These are phyloP conservation scores for Septoria petroselini DNA, from an alignment of 2,329 filamentous ascomycete species.

Conservation along the genomic window DNA sequence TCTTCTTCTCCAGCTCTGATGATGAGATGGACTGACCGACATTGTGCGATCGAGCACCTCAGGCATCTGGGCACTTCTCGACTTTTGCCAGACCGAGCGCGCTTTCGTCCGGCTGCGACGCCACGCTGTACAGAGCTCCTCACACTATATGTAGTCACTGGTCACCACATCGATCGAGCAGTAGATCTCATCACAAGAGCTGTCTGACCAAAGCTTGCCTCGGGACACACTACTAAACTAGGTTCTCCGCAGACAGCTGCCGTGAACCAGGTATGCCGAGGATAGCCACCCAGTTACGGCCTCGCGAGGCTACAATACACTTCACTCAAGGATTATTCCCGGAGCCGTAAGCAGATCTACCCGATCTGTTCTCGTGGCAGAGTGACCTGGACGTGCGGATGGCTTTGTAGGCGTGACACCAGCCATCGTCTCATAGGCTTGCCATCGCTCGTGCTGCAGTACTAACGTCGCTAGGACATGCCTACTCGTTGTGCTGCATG, in stretches of 20 bases:
- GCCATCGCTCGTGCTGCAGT: slow-evolving; percentile 3
- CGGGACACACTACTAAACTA: slow-evolving; percentile 1
- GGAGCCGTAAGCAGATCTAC: slow-evolving; percentile 11
- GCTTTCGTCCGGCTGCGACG: slow-evolving; percentile 1
- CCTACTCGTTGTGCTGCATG: background rate
- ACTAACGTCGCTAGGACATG: background rate
- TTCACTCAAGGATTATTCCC: slow-evolving; percentile 15
- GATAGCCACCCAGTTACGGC: slow-evolving; percentile 21
- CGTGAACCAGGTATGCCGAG: slow-evolving; percentile 18
- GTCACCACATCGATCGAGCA: slow-evolving; percentile 5
- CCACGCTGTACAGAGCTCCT: slow-evolving; percentile 1
- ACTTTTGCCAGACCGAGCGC: background rate
- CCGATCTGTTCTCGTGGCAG: slow-evolving; percentile 22
- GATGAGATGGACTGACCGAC: no score
- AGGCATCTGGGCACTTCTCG: background rate
- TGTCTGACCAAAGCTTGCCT: background rate
- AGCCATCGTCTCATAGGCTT: slow-evolving; percentile 19
- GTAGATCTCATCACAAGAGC: background rate
- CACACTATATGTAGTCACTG: no score
- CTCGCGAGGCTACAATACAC: slow-evolving; percentile 13
- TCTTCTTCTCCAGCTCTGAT: no score
- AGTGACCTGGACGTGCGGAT: slow-evolving; percentile 19
- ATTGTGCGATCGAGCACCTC: no score
- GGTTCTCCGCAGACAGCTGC: slow-evolving; percentile 20
- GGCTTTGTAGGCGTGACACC: slow-evolving; percentile 20